These are phyloP conservation scores for Pythium oligandrum DNA, from an alignment of 352 stramenopile species.

Conservation along the genomic window DNA sequence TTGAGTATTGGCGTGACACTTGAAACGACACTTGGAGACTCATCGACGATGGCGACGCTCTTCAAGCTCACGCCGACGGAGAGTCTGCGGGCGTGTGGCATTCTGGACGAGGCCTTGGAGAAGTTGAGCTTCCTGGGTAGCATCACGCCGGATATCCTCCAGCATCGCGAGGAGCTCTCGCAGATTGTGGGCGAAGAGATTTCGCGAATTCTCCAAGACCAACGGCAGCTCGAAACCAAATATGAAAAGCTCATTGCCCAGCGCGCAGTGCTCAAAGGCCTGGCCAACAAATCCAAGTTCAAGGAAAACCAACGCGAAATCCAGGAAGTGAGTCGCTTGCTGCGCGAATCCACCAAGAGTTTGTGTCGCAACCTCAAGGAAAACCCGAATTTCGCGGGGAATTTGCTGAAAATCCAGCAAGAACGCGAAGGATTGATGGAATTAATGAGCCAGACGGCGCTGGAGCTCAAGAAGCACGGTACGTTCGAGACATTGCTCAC, in stretches of 20 bases:
- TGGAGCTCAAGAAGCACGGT: constrained; percentile 69
- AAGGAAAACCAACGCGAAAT: constrained; percentile 92
- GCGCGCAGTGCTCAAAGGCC: constrained; percentile 80
- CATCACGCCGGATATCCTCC: constrained; percentile 89
- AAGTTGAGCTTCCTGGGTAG: constrained; percentile 89
- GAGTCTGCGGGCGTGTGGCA: constrained; percentile 62
- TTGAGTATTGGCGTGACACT: too few species aligned
- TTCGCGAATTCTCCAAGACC: constrained; percentile 89
- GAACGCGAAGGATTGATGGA: constrained; percentile 82
- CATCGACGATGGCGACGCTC: constrained; percentile 15
- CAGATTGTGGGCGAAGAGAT: constrained; percentile 92
- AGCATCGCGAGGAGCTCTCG: constrained; percentile 90
- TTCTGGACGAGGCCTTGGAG: constrained; percentile 89
- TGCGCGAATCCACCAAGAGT: constrained; percentile 90
- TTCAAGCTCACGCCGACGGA: constrained; percentile 69
- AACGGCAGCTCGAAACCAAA: constrained; percentile 78
- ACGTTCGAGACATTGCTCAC: constrained; percentile 71
- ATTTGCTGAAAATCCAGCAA: constrained; percentile 91
- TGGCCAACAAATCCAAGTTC: constrained; percentile 92
- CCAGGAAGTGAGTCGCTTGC: constrained; percentile 84
- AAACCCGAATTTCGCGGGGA: constrained; percentile 91
- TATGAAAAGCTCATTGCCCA: constrained; percentile 91
- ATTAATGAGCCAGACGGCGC: constrained; percentile 53
- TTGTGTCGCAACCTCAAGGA: constrained; percentile 91
- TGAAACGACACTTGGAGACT: not conserved